Evolutionary conservation across 2,329 filamentous ascomycete genomes (phyloP), one percentile per base, ranked within the genome.

Genomic region (Aspergillus niger): DNA sequence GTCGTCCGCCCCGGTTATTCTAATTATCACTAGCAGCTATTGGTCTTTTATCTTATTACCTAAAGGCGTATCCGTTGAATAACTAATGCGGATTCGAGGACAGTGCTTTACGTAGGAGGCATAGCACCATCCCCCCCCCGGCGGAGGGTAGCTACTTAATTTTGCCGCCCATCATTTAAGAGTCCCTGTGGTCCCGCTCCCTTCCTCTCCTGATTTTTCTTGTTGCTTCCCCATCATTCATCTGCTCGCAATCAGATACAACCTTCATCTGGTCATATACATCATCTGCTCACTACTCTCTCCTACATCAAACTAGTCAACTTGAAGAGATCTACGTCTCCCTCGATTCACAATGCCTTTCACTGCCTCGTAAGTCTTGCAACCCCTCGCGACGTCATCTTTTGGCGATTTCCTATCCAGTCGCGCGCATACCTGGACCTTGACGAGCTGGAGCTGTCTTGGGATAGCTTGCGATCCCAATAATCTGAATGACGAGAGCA

Each of bases 321-420:
- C 39, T 54, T 32, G 59, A 58, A 60, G 20, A 49, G 38, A 38
- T 20, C 22, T 24, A 66, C 39, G 62, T 70, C 57, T 66, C 79
- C 81, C 60, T 30, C 52, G 15, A 47, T 5, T 60, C 67, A 65
- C 55, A 72, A 87, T 81, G 79, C 74, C 79, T 77, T 80, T 80
- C 76, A 80, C 79, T 67, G 78, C 79, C 64, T 81, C 79, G 79
- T 81, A 77, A 80, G 79, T 79, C 56, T 28, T 38, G 38, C 24
- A 38, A 41, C 17, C n/a, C 8, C 8, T 26, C 41, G 20, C 30
- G 49, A 54, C 41, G 52, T 30, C 52, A 41, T 41, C 41, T 5
- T 13, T n/a, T 17, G 43, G 53, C 26, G 11, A 44, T n/a, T 24
- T 28, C 3, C 15, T n/a, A 24, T 28, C n/a, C 44, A 49, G 15